These are phyloP conservation scores for Ascobolus immersus DNA, from an alignment of 495 filamentous ascomycete species.

Conservation along the genomic window DNA sequence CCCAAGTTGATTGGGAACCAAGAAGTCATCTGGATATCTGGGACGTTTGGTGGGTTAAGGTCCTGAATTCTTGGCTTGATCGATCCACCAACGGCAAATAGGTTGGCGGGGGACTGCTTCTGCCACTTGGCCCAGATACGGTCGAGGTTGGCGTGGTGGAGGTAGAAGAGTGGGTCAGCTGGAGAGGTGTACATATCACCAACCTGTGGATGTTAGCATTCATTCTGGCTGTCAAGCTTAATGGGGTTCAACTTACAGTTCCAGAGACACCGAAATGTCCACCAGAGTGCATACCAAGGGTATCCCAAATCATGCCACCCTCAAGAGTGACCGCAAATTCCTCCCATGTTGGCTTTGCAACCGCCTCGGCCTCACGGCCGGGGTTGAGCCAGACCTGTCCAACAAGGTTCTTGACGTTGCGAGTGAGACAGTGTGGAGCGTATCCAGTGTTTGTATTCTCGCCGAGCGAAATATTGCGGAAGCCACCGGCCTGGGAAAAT, in stretches of 20 bases:
- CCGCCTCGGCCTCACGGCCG: too few species aligned
- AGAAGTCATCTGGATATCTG: too few species aligned
- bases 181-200: conserved; percentile 3
- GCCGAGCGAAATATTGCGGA: too few species aligned
- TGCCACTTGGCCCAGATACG: conserved; percentile 35
- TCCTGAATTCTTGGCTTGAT: background rate
- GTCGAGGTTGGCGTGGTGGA: conserved; percentile 32
- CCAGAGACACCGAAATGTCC: conserved; percentile 38
- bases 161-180: conserved; percentile 29
- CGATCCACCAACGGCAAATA: background rate
- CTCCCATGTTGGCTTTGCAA: conserved; percentile 7
- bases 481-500: too few species aligned
- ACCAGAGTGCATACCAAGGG: conserved; percentile 36
- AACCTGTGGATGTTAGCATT: too few species aligned
- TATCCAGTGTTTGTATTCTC: too few species aligned
- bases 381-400: too few species aligned
- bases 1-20: background rate
- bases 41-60: background rate
- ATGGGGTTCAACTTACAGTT: too few species aligned
- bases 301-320: conserved; percentile 23
- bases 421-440: too few species aligned
- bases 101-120: conserved; percentile 17
- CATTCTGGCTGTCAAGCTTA: too few species aligned
- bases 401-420: too few species aligned
- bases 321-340: conserved; percentile 14